Base-by-base conservation (phyloP, 768 basidiomycete species). In the Trametes gibbosa region DNA sequence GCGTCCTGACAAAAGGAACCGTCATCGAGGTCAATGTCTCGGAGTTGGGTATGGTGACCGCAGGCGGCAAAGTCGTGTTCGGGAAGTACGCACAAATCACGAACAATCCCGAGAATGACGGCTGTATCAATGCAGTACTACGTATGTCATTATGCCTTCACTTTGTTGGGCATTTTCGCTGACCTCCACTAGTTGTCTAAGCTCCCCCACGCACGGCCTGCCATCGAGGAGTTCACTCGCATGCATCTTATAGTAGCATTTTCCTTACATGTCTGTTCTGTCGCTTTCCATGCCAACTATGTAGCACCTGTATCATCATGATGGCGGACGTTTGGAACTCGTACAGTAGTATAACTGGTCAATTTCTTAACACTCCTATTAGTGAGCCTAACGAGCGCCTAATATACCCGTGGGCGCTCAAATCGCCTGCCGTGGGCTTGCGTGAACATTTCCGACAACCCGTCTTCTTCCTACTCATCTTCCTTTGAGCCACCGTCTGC, bases 21-120 rank as follows among this genome's bases (percentile, higher is more conserved):
- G 87, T 99, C 64, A 89, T 99, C 56, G 97, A 99, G 72, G 96
- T 98, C 66, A 98, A 99, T 68, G 94, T 97, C n/a, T 96, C 95
- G 41, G 96, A 98, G 73, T 78, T 98, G 62, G 96, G 96, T 54
- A 88, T 98, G 84, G 96, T 98, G 37, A 98, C 96, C 13, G 88
- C 96, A 2, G 95, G 96, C 51, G 96, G 96, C 63, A 98, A 98
- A 72, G 89, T 92, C 43, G 90, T 92, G 32, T 92, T 92, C 68
- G 92, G 92, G 64, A 94, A 94, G 75, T 96, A 95, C 69, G 92
- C 94, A 6, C 92, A 95, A 70, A 81, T 95, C 67, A 95, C 92
- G 50, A 95, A 95, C 77, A 94, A 93, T 74, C 92, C 92, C 19
- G 95, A 97, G 77, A 95, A 95, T 64, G 95, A 97, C 68, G 95